Evolutionary conservation across 2,329 filamentous ascomycete genomes (phyloP).

Genomic region (Beauveria varroae): DNA sequence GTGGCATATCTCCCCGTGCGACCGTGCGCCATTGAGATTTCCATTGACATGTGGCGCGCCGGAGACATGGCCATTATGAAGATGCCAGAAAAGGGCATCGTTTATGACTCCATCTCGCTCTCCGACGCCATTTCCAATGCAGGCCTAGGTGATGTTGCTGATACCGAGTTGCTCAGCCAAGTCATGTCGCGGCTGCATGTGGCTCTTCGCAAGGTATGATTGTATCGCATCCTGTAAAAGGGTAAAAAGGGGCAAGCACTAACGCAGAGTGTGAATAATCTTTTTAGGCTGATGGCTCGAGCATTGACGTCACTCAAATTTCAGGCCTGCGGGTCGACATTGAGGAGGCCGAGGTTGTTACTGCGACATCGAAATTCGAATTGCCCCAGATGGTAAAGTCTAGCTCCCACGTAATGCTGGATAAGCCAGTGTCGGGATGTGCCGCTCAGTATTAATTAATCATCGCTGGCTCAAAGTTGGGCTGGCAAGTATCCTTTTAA

Average conservation of each 20-base stretch:
- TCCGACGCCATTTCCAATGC: not conserved
- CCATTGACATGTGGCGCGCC: not conserved
- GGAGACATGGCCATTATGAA: slow-evolving; percentile 2
- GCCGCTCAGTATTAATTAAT: not conserved
- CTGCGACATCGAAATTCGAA: not conserved
- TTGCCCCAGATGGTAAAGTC: not conserved
- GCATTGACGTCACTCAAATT: not conserved
- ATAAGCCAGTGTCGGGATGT: not conserved
- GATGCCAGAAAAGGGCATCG: not conserved
- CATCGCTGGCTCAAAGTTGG: too few relatives aligned
- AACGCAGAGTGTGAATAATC: not conserved
- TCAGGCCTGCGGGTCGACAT: not conserved
- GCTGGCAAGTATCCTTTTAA: not conserved
- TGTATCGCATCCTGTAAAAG: not conserved
- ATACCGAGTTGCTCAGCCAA: not conserved
- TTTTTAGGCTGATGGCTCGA: not conserved
- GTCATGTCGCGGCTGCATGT: not conserved
- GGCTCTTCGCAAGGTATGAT: slow-evolving; percentile 4
- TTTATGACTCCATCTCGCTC: slow-evolving; percentile 1
- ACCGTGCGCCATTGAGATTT: slow-evolving; percentile 1
- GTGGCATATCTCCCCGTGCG: slow-evolving; percentile 1
- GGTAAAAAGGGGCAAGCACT: not conserved
- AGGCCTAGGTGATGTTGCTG: not conserved
- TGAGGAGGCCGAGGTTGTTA: not conserved
- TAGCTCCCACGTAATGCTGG: not conserved